These are phyloP conservation scores for Schizophyllum amplum DNA, from an alignment of 1,284 basidiomycete genomes.

Conservation along the genomic window DNA sequence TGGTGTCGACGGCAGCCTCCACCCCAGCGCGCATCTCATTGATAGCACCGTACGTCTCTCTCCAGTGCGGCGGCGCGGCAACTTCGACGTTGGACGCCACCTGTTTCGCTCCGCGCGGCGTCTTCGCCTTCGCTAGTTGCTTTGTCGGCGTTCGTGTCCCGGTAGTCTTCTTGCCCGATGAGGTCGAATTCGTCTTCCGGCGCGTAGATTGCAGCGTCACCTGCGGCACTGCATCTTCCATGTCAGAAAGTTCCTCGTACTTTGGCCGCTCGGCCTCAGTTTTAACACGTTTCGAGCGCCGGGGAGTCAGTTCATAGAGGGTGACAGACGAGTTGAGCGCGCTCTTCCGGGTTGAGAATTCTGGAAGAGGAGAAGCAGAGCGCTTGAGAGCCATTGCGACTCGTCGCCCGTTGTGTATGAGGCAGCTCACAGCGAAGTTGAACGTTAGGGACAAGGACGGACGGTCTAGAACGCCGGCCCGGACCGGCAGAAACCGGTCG, in stretches of 20 bases:
- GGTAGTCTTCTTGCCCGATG: not conserved
- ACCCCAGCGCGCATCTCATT: conserved; percentile 69
- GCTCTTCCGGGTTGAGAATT: conserved; percentile 1
- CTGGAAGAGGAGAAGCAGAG: not conserved
- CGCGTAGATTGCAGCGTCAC: not conserved
- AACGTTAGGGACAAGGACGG: not conserved
- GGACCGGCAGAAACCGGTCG: too few species aligned
- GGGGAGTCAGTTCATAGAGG: not conserved
- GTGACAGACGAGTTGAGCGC: conserved; percentile 7
- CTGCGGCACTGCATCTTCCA: not conserved
- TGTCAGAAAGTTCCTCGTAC: not conserved
- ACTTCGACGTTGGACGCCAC: conserved; percentile 46
- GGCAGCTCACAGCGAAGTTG: not conserved
- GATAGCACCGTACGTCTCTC: conserved; percentile 68
- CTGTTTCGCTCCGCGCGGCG: conserved; percentile 43
- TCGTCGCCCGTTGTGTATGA: too few species aligned
- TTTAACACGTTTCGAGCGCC: conserved; percentile 2
- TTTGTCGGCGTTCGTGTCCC: conserved; percentile 18
- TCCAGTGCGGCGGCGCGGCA: conserved; percentile 68
- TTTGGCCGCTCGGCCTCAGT: not conserved
- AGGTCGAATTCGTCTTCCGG: not conserved
- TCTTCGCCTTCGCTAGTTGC: conserved; percentile 23
- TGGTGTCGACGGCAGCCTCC: conserved; percentile 84
- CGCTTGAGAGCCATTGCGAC: not conserved
- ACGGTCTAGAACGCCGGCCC: not conserved